Percentiles rank a stretch among this genome's conserved stretches.
Conservation (phyloP, 441 rosid genomes). For the Caryocar brasiliense region DNA sequence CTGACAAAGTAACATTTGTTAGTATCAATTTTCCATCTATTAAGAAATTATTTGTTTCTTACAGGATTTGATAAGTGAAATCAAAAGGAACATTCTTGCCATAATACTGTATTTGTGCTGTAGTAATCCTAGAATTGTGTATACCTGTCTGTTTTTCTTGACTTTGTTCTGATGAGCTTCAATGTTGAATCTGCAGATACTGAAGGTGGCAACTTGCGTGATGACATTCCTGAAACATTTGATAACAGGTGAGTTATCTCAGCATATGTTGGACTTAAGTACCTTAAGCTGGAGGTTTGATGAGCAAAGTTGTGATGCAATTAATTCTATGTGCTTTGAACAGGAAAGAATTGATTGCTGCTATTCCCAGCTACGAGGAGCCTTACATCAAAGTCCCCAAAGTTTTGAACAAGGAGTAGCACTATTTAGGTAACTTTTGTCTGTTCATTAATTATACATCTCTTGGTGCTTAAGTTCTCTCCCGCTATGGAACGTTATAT, state of each 20-base stretch:
- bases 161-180: not conserved
- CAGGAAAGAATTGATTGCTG: conserved; percentile 53
- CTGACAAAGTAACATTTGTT: no score
- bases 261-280: not conserved
- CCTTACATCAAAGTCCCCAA: conserved; percentile 57
- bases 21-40: no score
- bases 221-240: conserved; percentile 62
- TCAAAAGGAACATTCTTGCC: no score
- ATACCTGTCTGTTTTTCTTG: not conserved
- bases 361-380: conserved; percentile 63
- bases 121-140: not conserved
- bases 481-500: no score
- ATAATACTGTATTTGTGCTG: no score
- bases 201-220: conserved; percentile 45
- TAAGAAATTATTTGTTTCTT: no score
- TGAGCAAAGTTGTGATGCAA: not conserved
- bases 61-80: no score
- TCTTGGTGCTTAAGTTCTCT: no score
- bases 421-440: conserved; percentile 10
- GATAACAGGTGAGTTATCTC: conserved; percentile 39
- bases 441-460: no score
- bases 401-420: conserved; percentile 64
- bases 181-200: conserved; percentile 30
- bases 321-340: not conserved
- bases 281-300: not conserved